Percentiles rank a stretch among this genome's conserved stretches.
phyloP scores from a whole-genome alignment of 1,284 basidiomycete genomes.

The Farysia itapuensis region DNA sequence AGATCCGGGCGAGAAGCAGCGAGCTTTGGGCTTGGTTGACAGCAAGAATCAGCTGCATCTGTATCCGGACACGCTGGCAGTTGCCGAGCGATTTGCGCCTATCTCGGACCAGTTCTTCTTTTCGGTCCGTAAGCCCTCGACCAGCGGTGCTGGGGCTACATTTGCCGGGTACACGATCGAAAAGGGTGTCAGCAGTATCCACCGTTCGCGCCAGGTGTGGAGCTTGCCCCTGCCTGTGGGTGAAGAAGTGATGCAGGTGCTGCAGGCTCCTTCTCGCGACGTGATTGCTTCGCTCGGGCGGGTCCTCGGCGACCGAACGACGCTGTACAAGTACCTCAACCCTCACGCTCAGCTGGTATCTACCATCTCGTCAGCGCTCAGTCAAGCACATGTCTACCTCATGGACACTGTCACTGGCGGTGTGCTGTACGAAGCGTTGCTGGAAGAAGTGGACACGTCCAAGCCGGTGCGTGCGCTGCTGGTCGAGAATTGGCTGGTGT shows the following conservation, averaged over 20 bases:
- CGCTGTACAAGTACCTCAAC: conserved; percentile 93
- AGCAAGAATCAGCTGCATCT: conserved; percentile 59
- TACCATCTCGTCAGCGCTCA: conserved; percentile 62
- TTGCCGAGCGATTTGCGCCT: conserved; percentile 29
- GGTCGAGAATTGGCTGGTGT: conserved; percentile 91
- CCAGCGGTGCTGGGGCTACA: conserved; percentile 1
- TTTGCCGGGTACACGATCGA: conserved; percentile 36
- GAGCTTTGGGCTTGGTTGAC: conserved; percentile 69
- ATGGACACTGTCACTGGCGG: conserved; percentile 78
- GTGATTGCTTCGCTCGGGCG: conserved; percentile 65
- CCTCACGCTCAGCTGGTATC: conserved; percentile 74
- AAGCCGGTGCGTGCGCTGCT: conserved; percentile 69
- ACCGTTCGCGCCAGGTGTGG: conserved; percentile 37
- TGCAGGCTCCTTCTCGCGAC: conserved; percentile 10
- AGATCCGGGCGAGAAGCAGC: conserved; percentile 55
- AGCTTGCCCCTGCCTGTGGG: conserved; percentile 29
- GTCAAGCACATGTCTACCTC: conserved; percentile 67
- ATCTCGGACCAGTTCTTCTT: conserved; percentile 30
- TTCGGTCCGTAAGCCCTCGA: conserved; percentile 5
- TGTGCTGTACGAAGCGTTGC: conserved; percentile 64
- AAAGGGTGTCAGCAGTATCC: conserved; percentile 19
- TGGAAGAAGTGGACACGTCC: conserved; percentile 53
- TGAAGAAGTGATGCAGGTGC: conserved; percentile 33
- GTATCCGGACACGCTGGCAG: conserved; percentile 38
- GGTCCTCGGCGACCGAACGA: conserved; percentile 81